Percentiles rank a stretch among this genome's conserved stretches.
phyloP scores from a whole-genome alignment of 192 early-diverging fungal genomes.

The Rhizophagus sp. region DNA sequence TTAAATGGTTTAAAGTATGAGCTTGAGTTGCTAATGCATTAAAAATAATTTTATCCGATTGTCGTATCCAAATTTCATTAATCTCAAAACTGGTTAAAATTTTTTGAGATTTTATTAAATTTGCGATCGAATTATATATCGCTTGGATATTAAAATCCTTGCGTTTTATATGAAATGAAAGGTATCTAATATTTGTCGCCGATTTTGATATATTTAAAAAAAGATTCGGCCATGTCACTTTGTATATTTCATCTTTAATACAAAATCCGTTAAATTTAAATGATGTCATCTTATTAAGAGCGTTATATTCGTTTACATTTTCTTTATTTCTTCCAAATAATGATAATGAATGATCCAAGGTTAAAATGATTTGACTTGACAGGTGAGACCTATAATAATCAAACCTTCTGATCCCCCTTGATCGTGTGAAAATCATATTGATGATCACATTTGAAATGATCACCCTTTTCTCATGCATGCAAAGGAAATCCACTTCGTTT shows the following conservation, averaged over 20 bases:
- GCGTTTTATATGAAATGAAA: not conserved
- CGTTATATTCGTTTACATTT: not conserved
- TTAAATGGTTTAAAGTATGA: not conserved
- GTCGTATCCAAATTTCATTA: not conserved
- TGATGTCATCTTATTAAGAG: not conserved
- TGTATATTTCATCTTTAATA: not conserved
- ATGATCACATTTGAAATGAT: not conserved
- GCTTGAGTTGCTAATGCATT: not conserved
- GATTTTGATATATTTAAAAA: not conserved
- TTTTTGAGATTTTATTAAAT: not conserved
- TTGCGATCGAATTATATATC: not conserved
- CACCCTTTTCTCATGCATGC: not conserved
- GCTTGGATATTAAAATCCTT: not conserved
- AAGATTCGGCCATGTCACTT: not conserved
- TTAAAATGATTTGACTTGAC: not conserved
- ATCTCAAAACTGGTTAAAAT: not conserved
- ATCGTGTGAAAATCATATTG: not conserved
- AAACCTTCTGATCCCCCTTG: not conserved
- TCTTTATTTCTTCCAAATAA: not conserved
- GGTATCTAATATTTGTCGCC: not conserved
- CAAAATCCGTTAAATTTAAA: not conserved
- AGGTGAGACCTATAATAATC: not conserved
- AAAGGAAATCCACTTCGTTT: not conserved
- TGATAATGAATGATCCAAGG: not conserved
- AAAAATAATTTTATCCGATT: not conserved